Conservation (phyloP, 768 basidiomycete genomes). For the Pleurotus citrinopileatus region DNA sequence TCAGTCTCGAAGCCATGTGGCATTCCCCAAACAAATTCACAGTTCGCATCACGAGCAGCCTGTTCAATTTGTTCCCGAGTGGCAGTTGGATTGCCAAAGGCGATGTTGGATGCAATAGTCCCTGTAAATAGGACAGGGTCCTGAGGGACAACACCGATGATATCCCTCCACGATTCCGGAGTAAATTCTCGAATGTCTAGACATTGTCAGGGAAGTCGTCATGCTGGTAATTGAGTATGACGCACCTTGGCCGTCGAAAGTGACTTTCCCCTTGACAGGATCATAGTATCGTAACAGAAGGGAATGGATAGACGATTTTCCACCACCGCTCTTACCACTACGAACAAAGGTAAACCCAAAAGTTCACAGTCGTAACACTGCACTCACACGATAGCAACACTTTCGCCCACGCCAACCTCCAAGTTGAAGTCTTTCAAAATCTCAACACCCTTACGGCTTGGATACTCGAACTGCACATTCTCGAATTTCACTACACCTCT, state of each 20-base stretch:
- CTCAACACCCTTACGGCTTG: slow-evolving; percentile 75
- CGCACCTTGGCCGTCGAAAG: slow-evolving; percentile 68
- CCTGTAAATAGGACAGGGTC: slow-evolving; percentile 90
- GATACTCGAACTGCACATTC: slow-evolving; percentile 85
- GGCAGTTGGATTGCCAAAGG: slow-evolving; percentile 75
- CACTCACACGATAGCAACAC: slow-evolving; percentile 87
- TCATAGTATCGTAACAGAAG: slow-evolving; percentile 89
- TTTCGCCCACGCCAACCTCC: slow-evolving; percentile 79
- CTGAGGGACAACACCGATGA: slow-evolving; percentile 94
- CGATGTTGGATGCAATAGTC: slow-evolving; percentile 93
- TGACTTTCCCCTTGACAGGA: slow-evolving; percentile 76
- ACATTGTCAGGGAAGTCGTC: neutral
- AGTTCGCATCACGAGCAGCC: slow-evolving; percentile 89
- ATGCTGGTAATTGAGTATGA: neutral
- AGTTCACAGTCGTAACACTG: slow-evolving; percentile 1
- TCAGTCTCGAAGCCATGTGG: slow-evolving; percentile 92
- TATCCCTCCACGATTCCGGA: slow-evolving; percentile 79
- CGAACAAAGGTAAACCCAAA: slow-evolving; percentile 7
- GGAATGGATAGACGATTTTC: slow-evolving; percentile 90
- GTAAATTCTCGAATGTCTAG: slow-evolving; percentile 86
- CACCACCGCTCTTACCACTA: slow-evolving; percentile 90
- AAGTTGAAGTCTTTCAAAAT: slow-evolving; percentile 84
- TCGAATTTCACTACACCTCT: slow-evolving; percentile 80
- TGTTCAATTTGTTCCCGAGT: slow-evolving; percentile 83
- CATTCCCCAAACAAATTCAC: slow-evolving; percentile 94